Evolutionary conservation across 2,329 filamentous ascomycete genomes (phyloP), one percentile per base, ranked within the genome.

Genomic region (Bipolaris zeicola): DNA sequence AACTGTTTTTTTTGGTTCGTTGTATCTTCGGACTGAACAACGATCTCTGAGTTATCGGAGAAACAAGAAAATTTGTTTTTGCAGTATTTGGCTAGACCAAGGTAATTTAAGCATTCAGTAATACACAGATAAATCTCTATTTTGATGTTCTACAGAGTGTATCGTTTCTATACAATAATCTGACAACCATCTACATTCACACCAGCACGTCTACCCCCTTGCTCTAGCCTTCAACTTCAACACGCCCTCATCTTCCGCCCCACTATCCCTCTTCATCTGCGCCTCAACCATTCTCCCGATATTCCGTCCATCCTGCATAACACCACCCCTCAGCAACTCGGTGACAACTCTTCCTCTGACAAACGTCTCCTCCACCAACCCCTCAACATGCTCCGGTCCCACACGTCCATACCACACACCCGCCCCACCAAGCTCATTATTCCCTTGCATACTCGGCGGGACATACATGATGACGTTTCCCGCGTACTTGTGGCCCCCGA

Each of bases 391-490:
- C 68, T 82, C 83, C 3, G 90, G 88, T 63, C 89, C 88, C 1
- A 95, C 88, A 38, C 91, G 79, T 0, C 91, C 91, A 73, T 95
- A 95, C 91, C 91, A 95, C 2, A 95, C 84, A 0, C 90, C 90
- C 67, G 85, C 85, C 0, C 90, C 90, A 1, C 84, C 85, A 48
- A 93, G 75, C 4, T 85, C 81, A 70, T 90, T 86, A 70, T 90
- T 86, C 0, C 38, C 61, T 5, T 50, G 59, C 60, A 59, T 69
- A 4, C 34, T 49, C 0, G 87, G 88, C 4, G 91, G 91, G 5
- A 95, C 73, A 68, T 95, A 95, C 1, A 95, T 77, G 45, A 95
- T 92, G 34, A 94, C 85, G 73, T 96, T 96, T 1, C 91, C 91
- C 0, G 91, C 91, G 72, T 89, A 94, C 73, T 92, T 93, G 76